Evolutionary conservation across 176 grass and related monocot genomes (phyloP).

Genomic region (Aegilops longissima): DNA sequence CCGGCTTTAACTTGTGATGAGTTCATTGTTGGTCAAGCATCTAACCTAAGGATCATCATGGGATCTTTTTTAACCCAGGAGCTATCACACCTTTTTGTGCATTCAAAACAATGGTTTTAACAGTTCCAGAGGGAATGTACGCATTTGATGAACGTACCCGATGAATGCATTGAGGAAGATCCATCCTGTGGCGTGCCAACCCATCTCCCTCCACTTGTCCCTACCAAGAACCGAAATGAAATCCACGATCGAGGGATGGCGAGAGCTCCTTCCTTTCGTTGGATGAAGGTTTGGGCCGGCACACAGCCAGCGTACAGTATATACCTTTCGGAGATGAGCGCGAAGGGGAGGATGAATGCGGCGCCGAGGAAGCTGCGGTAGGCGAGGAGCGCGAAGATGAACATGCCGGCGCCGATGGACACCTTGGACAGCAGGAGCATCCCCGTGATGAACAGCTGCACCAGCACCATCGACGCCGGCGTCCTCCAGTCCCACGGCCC

Average conservation of each 20-base stretch:
- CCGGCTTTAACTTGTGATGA: not conserved
- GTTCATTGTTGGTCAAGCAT: not conserved
- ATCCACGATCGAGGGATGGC: no score
- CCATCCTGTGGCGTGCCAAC: slow-evolving; percentile 34
- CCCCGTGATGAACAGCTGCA: slow-evolving; percentile 48
- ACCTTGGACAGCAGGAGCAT: slow-evolving; percentile 46
- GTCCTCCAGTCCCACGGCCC: slow-evolving; percentile 28
- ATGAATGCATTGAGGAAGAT: slow-evolving; percentile 52
- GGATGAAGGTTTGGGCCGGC: no score
- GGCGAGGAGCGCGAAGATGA: slow-evolving; percentile 39
- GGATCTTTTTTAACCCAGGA: not conserved
- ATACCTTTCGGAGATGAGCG: slow-evolving; percentile 19
- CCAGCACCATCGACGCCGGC: slow-evolving; percentile 30
- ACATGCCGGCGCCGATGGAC: slow-evolving; percentile 26
- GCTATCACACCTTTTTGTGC: not conserved
- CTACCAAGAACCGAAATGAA: not conserved
- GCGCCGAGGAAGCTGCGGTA: slow-evolving; percentile 38
- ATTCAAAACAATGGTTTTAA: not conserved
- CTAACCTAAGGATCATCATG: not conserved
- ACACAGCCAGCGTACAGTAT: no score
- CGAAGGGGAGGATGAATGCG: slow-evolving; percentile 35
- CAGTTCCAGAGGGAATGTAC: not conserved
- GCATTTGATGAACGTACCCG: slow-evolving; percentile 16
- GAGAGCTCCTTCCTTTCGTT: no score
- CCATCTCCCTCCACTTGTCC: slow-evolving; percentile 44